A percentile compares a stretch with the other conserved stretches of the same genome.
Conservation (phyloP, 148 eudicot genomes). For the Cornus controversa region DNA sequence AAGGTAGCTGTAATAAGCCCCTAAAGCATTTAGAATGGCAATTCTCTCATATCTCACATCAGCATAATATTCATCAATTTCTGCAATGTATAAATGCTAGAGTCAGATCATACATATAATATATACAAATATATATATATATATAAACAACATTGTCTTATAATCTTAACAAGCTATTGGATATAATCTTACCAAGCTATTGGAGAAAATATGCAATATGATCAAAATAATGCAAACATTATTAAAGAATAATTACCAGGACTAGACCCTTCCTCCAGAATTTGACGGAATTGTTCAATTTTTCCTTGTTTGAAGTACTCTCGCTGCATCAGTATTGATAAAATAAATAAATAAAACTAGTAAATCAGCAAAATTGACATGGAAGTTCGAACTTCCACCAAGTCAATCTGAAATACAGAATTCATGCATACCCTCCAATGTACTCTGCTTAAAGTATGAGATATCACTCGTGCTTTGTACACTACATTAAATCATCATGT, state of each 20-base stretch:
- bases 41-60: conserved; percentile 90
- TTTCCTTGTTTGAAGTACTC: conserved; percentile 98
- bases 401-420: background rate
- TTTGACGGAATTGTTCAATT: conserved; percentile 76
- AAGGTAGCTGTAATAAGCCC: conserved; percentile 82
- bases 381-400: background rate
- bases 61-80: conserved; percentile 89
- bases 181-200: background rate
- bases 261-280: conserved; percentile 93
- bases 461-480: background rate
- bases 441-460: background rate
- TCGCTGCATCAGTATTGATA: conserved; percentile 56
- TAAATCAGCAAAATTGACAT: background rate
- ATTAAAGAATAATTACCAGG: conserved; percentile 46
- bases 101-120: background rate
- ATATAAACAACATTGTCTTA: background rate
- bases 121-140: background rate
- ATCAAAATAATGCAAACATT: background rate
- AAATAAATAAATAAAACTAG: background rate
- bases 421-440: background rate
- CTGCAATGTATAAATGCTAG: conserved; percentile 43
- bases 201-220: background rate
- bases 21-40: conserved; percentile 91
- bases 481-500: background rate
- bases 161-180: background rate